A percentile compares a stretch with the other conserved stretches of the same genome.
Evolutionary conservation across 495 filamentous ascomycete genomes (phyloP).

Genomic region (Cercophora newfieldiana): DNA sequence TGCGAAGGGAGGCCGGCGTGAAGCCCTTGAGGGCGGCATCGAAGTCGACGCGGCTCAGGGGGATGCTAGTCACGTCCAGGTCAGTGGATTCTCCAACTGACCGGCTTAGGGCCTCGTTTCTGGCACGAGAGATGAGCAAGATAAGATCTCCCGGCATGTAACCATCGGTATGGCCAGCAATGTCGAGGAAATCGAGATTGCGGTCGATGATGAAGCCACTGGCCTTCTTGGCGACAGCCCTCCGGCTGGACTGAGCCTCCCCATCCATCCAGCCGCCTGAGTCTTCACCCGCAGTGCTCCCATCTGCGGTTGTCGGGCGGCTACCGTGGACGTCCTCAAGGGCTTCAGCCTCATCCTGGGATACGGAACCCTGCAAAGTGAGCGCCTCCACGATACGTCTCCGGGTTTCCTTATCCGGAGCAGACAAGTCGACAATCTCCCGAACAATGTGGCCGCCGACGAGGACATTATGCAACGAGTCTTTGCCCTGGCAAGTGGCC

Average conservation of each 20-base stretch:
- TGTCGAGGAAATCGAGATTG: slow-evolving; percentile 86
- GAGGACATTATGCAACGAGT: slow-evolving; percentile 77
- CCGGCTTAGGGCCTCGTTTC: slow-evolving; percentile 87
- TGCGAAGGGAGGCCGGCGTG: slow-evolving; percentile 88
- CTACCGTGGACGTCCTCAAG: slow-evolving; percentile 43
- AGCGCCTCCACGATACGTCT: slow-evolving; percentile 77
- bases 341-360: slow-evolving; percentile 40
- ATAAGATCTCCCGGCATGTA: slow-evolving; percentile 96
- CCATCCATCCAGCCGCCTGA: slow-evolving; percentile 72
- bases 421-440: slow-evolving; percentile 80
- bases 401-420: slow-evolving; percentile 90
- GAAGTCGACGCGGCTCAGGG: slow-evolving; percentile 72
- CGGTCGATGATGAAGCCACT: slow-evolving; percentile 68
- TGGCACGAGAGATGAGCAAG: slow-evolving; percentile 79
- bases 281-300: slow-evolving; percentile 48
- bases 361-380: slow-evolving; percentile 47
- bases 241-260: slow-evolving; percentile 30
- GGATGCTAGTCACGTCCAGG: slow-evolving; percentile 43
- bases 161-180: slow-evolving; percentile 90
- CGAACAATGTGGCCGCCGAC: slow-evolving; percentile 77
- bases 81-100: slow-evolving; percentile 51
- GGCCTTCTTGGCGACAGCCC: slow-evolving; percentile 30
- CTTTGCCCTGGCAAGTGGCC: slow-evolving; percentile 91
- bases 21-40: slow-evolving; percentile 83
- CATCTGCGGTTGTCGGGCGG: slow-evolving; percentile 54